Base-by-base conservation (phyloP, 2,329 filamentous ascomycete species). In the Sclerotinia minor region DNA sequence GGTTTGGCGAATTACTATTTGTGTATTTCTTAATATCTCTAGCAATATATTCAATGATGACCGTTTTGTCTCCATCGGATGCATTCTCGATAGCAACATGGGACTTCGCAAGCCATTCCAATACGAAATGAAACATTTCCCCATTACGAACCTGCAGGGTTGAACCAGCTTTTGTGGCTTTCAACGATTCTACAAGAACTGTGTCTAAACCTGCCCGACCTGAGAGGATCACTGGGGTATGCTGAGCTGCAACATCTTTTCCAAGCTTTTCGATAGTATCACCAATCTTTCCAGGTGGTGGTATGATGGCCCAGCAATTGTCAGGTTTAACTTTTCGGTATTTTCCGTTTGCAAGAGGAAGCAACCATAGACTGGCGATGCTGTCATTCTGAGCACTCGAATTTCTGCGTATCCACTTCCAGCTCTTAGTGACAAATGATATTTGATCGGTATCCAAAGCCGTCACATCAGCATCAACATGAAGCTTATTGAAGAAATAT, bases 281-380 rank as follows among this genome's bases (percentile, higher is more conserved):
- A 24, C 64, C 64, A 5, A 61, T 15, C 13, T 2, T 2, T 5
- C 45, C 64, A 24, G 35, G 13, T 8, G 64, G 55, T n/a, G 64
- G 54, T 24, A 41, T 26, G 9, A 61, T 11, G 2, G 29, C 57
- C 45, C 55, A 61, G 38, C 32, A 61, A 13, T 19, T 47, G 47
- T 17, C 35, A 19, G 71, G 67, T 45, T 65, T 69, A 3, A 74
- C 41, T 59, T 73, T 72, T 49, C 73, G 70, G 65, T 74, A 71
- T 13, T 53, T 60, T 1, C 72, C 67, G 55, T 73, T 73, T 35
- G 67, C 69, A 6, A 74, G 49, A 2, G 75, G 76, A 11, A 77
- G 50, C 5, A 77, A 67, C 76, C 76, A 77, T 17, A 77, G 63
- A 26, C 38, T 44, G 29, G 65, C 69, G 19, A 74, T 21, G 9